A percentile compares a stretch with the other conserved stretches of the same genome.
These are phyloP conservation scores for Melampsora americana DNA, from an alignment of 1,284 basidiomycete genomes.

Conservation along the genomic window DNA sequence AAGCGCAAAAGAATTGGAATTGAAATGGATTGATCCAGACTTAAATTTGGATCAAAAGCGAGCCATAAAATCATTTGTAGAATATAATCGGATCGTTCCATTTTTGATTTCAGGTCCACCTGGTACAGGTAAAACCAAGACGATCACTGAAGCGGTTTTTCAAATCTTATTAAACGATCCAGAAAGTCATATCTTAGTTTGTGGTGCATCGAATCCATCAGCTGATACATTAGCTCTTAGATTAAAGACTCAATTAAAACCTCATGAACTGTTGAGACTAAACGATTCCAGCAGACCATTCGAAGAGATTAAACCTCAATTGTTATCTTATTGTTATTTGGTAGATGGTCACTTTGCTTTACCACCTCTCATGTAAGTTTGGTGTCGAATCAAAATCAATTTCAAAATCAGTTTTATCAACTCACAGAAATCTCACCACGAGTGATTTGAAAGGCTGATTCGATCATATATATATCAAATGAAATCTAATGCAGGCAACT, in stretches of 20 bases:
- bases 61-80: not conserved
- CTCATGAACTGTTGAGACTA: conserved; percentile 51
- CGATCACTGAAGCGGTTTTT: conserved; percentile 53
- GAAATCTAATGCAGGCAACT: conserved; percentile 43
- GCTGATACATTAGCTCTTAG: conserved; percentile 56
- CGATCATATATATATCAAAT: conserved; percentile 48
- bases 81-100: conserved; percentile 41
- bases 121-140: conserved; percentile 55
- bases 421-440: not conserved
- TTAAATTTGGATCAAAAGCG: too few species aligned
- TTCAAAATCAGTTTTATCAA: not conserved
- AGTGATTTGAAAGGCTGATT: conserved; percentile 33
- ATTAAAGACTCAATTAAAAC: conserved; percentile 47
- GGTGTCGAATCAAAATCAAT: conserved; percentile 35
- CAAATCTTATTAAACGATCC: conserved; percentile 52
- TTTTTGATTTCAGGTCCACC: conserved; percentile 49
- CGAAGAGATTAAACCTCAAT: conserved; percentile 52
- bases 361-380: conserved; percentile 37
- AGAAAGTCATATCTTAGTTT: conserved; percentile 52
- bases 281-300: conserved; percentile 54
- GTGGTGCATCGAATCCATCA: conserved; percentile 55
- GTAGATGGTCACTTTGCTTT: conserved; percentile 49
- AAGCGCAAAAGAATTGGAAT: too few species aligned
- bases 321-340: conserved; percentile 49
- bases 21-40: too few species aligned